Evolutionary conservation across 371 early-diverging fungal species (phyloP).

Genomic region (Thermomucor indicae-seudaticae): DNA sequence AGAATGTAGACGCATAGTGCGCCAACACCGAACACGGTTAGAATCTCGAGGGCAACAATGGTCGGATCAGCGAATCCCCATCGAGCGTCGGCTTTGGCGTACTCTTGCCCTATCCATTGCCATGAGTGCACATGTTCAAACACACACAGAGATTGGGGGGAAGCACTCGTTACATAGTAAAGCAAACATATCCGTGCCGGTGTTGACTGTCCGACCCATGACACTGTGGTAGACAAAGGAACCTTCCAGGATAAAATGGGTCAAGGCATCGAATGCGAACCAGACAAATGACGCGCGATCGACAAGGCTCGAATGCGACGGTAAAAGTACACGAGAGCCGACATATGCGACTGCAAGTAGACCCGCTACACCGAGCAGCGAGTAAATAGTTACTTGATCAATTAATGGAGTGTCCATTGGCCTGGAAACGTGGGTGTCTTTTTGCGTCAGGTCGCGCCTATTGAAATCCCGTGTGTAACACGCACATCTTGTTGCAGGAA

Average conservation of each 20-base stretch:
- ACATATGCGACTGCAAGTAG: conserved; percentile 8
- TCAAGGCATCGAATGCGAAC: conserved; percentile 26
- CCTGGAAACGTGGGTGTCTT: neutral
- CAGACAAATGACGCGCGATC: conserved; percentile 25
- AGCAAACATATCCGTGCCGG: conserved; percentile 20
- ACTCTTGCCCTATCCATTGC: conserved; percentile 28
- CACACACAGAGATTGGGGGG: neutral
- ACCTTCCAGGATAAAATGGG: conserved; percentile 29
- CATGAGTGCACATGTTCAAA: no score
- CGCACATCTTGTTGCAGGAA: no score
- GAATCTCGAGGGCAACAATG: conserved; percentile 25
- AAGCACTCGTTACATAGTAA: conserved; percentile 13
- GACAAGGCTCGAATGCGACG: conserved; percentile 17
- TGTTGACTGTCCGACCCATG: conserved; percentile 20
- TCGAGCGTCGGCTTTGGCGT: conserved; percentile 33
- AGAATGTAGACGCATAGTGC: conserved; percentile 16
- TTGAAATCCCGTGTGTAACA: neutral
- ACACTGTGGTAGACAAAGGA: conserved; percentile 23
- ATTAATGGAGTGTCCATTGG: neutral
- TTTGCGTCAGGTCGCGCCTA: neutral
- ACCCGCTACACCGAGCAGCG: conserved; percentile 8
- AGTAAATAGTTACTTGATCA: conserved; percentile 10
- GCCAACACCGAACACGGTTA: conserved; percentile 20
- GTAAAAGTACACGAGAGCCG: conserved; percentile 7
- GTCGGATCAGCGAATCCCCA: conserved; percentile 30